phyloP scores from a whole-genome alignment of 208 protist species.

The Trypanosoma mega region DNA sequence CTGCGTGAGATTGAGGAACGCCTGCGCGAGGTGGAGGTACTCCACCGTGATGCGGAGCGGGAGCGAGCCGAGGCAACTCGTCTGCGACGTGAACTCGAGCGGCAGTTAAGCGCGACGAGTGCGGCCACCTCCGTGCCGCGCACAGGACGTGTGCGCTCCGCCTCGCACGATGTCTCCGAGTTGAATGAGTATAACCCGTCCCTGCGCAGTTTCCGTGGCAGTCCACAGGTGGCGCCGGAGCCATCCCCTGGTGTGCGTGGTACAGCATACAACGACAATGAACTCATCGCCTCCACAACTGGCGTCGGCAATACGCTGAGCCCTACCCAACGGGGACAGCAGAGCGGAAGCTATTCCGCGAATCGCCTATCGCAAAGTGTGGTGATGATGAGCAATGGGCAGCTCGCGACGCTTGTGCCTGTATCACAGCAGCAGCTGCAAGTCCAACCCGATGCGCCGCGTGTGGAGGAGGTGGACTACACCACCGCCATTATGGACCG shows the following conservation, averaged over 20 bases:
- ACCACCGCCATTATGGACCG: conserved; percentile 58
- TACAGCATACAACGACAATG: too few species aligned
- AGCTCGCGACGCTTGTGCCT: neutral
- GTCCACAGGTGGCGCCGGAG: too few species aligned
- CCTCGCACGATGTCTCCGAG: neutral
- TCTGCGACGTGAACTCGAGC: conserved; percentile 64
- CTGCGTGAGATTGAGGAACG: conserved; percentile 77
- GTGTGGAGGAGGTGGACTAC: conserved; percentile 44
- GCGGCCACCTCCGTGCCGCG: too few species aligned
- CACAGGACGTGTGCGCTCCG: neutral
- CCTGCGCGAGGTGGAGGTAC: conserved; percentile 59
- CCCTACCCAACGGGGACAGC: too few species aligned
- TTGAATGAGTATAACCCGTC: neutral
- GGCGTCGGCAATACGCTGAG: too few species aligned
- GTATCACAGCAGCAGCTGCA: neutral
- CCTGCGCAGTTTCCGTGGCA: conserved; percentile 3
- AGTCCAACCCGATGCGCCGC: neutral
- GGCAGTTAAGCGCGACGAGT: conserved; percentile 27
- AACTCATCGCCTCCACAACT: too few species aligned
- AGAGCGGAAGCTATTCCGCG: neutral
- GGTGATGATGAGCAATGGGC: neutral
- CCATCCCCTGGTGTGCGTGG: too few species aligned
- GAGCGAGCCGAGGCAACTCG: conserved; percentile 58
- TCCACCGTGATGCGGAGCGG: conserved; percentile 58
- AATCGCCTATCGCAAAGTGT: neutral